A percentile compares a stretch with the other conserved stretches of the same genome.
Conservation (phyloP, 1,284 basidiomycete genomes). For the Rhodofomes roseus region DNA sequence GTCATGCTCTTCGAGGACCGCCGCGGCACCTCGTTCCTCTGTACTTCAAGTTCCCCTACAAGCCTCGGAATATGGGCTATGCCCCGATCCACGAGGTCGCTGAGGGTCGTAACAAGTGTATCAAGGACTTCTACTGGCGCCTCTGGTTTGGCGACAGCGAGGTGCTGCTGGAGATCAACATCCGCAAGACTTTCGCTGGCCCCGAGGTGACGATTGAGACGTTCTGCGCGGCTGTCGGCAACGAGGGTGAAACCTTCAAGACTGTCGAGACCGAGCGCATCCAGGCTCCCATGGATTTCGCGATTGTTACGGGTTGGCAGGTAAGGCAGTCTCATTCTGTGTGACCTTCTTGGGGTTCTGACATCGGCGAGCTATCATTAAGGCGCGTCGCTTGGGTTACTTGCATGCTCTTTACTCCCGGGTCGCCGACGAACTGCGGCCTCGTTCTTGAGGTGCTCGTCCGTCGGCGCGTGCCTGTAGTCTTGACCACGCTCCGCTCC, state of each 20-base stretch:
- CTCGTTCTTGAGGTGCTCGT: too few species aligned
- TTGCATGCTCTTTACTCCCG: too few species aligned
- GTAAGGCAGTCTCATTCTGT: slow-evolving; percentile 39
- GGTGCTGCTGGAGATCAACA: slow-evolving; percentile 67
- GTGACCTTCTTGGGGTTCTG: slow-evolving; percentile 8
- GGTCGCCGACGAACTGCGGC: too few species aligned
- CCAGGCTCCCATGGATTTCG: slow-evolving; percentile 96
- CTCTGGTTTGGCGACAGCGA: slow-evolving; percentile 92
- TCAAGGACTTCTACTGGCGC: slow-evolving; percentile 97
- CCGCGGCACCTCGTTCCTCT: slow-evolving; percentile 76
- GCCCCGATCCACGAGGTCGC: slow-evolving; percentile 93
- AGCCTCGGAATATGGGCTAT: slow-evolving; percentile 82
- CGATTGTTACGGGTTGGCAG: slow-evolving; percentile 97
- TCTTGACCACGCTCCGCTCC: too few species aligned
- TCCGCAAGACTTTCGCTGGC: slow-evolving; percentile 78
- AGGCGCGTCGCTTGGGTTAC: too few species aligned
- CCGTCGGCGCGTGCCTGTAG: too few species aligned
- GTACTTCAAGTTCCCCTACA: slow-evolving; percentile 80
- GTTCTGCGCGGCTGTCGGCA: slow-evolving; percentile 94
- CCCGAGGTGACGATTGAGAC: slow-evolving; percentile 83
- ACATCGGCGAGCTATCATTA: slow-evolving; percentile 77
- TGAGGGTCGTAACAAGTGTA: slow-evolving; percentile 82
- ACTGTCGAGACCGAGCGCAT: slow-evolving; percentile 64
- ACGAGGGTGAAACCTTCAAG: slow-evolving; percentile 91
- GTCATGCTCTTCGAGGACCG: slow-evolving; percentile 87